Conservation (phyloP, 176 grass and related monocot genomes). For the Eremochloa ophiuroides region DNA sequence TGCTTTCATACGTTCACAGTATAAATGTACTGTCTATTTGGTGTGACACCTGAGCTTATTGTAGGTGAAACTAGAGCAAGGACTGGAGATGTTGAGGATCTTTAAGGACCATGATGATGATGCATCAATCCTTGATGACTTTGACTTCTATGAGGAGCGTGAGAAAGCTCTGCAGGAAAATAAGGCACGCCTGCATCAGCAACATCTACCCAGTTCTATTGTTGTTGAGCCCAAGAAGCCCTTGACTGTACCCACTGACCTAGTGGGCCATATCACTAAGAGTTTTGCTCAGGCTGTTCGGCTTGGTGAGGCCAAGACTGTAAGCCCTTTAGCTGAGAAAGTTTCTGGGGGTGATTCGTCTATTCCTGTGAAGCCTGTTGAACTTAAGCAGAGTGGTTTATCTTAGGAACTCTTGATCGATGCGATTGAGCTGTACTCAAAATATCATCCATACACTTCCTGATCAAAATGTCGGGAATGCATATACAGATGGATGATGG, state of each 20-base stretch:
- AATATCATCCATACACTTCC: constrained; percentile 20
- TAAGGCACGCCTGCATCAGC: constrained; percentile 48
- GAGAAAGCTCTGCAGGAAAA: constrained; percentile 70
- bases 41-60: background rate
- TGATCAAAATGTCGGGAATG: constrained; percentile 14
- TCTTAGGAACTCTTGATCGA: background rate
- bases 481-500: constrained; percentile 4
- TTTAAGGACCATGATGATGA: constrained; percentile 58
- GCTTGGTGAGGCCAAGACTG: constrained; percentile 42
- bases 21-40: background rate
- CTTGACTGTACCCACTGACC: constrained; percentile 23
- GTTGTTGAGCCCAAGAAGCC: constrained; percentile 44
- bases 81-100: constrained; percentile 65
- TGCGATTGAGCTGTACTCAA: background rate
- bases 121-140: constrained; percentile 65
- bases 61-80: constrained; percentile 76
- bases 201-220: constrained; percentile 29
- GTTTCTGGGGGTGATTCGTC: constrained; percentile 6
- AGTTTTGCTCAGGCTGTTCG: constrained; percentile 54
- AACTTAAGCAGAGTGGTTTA: constrained; percentile 23
- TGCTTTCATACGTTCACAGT: background rate
- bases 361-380: constrained; percentile 16
- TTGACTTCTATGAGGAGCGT: constrained; percentile 64
- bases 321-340: constrained; percentile 27
- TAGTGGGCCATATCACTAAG: constrained; percentile 50